Base-by-base conservation (phyloP, 768 basidiomycete genomes). In the Chalciporus pseudorubinellus region DNA sequence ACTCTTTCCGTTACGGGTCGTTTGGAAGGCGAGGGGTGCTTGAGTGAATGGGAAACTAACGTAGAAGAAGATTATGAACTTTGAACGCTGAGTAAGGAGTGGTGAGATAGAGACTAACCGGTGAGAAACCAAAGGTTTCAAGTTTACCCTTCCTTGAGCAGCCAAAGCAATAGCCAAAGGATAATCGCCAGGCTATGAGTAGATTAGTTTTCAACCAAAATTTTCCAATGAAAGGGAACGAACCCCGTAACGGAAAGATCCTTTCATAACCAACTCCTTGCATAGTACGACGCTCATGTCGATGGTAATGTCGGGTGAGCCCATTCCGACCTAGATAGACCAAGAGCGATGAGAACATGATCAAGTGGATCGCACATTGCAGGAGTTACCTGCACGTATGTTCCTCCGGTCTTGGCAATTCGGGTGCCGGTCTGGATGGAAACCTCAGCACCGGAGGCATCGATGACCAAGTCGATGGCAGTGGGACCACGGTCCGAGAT, bases 181-280 rank as follows among this genome's bases (percentile, higher is more conserved):
- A 67, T 95, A 97, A 66, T 88, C 87, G 12, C 92, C 93, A 38
- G 91, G 83, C 86, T 89, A 47, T 6, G 40, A 47, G 18, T 16
- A 21, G 13, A 38, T 48, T 45, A 62, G 26, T 26, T 38, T 33
- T 21, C 29, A 22, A 20, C 39, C 24, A 49, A 18, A 24, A 22
- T 8, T 1, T n/a, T 9, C 26, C 13, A 51, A 26, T 26, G 48
- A 44, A 10, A 40, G 52, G 0, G 11, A 18, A 73, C 80, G 51
- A 67, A 89, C 83, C 14, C 84, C 88, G 61, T 89, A 95, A 60
- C 95, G 84, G 87, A 97, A 97, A n/a, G 89, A 91, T 33, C 94
- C 93, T 61, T 86, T 89, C 69, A 92, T 75, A 50, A 73, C 80
- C 18, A 97, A 70, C 70, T 97, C 91, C 71, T 94, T 94, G 42